Conservation (phyloP, 495 filamentous ascomycete genomes). For the Umbilicaria muhlenbergii region DNA sequence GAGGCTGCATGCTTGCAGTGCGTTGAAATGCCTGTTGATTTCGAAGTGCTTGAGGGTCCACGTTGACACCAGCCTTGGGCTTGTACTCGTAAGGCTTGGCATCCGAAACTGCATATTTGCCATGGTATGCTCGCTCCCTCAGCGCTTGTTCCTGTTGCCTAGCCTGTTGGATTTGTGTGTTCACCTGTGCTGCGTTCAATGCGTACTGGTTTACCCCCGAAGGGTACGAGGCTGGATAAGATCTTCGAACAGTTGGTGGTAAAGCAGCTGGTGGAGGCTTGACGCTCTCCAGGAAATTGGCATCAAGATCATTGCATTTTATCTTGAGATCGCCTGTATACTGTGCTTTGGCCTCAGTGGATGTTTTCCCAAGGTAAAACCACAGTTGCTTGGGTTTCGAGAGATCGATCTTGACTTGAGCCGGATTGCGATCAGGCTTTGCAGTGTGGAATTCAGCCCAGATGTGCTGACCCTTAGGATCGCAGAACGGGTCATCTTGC, state of each 20-base stretch:
- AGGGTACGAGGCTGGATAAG: conserved; percentile 9
- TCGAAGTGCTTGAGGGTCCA: conserved; percentile 7
- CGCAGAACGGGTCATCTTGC: conserved; percentile 41
- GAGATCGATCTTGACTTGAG: conserved; percentile 48
- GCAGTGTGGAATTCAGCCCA: conserved; percentile 74
- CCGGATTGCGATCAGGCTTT: conserved; percentile 28
- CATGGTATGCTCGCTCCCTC: conserved; percentile 14
- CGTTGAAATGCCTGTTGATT: conserved; percentile 9
- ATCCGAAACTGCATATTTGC: conserved; percentile 16
- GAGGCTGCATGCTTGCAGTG: conserved; percentile 1
- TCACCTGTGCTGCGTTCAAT: conserved; percentile 7
- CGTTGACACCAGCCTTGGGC: conserved; percentile 5
- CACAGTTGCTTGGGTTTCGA: conserved; percentile 58
- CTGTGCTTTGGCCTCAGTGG: conserved; percentile 83
- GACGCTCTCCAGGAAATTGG: conserved; percentile 43
- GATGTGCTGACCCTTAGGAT: conserved; percentile 37
- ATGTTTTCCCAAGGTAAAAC: conserved; percentile 76
- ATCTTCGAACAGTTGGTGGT: conserved; percentile 16
- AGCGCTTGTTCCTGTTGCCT: not conserved
- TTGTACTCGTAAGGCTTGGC: conserved; percentile 7
- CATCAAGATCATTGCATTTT: conserved; percentile 36
- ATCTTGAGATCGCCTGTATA: conserved; percentile 70
- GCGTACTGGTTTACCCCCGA: conserved; percentile 11
- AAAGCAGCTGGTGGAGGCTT: conserved; percentile 25
- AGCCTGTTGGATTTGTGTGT: conserved; percentile 1